Evolutionary conservation across 768 basidiomycete genomes (phyloP).

Genomic region (Artomyces pyxidatus): DNA sequence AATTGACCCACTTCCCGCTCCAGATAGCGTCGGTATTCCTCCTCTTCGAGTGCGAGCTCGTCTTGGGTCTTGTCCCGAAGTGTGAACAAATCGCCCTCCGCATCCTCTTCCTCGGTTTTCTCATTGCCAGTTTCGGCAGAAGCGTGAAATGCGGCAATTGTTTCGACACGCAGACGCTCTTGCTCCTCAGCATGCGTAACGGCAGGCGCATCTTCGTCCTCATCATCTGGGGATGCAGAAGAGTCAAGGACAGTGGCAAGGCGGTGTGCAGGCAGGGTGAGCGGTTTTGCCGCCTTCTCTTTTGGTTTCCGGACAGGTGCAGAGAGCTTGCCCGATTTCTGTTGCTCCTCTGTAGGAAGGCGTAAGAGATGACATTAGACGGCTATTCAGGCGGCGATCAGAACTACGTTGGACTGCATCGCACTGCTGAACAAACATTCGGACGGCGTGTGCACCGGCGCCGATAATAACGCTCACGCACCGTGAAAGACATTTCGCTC

Average conservation of each 20-base stretch:
- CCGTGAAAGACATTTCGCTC: conserved; percentile 73
- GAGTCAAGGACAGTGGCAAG: conserved; percentile 58
- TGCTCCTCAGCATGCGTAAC: conserved; percentile 78
- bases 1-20: conserved; percentile 78
- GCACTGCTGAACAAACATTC: too few species aligned
- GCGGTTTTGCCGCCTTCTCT: conserved; percentile 61
- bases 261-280: conserved; percentile 68
- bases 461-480: conserved; percentile 23
- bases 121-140: conserved; percentile 22
- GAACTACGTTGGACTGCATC: too few species aligned
- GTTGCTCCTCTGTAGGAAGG: conserved; percentile 50
- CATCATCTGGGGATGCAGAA: conserved; percentile 43
- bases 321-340: conserved; percentile 33
- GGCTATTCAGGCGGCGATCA: too few species aligned
- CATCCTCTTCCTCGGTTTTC: conserved; percentile 32
- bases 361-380: neutral
- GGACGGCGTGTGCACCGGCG: too few species aligned
- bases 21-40: conserved; percentile 79
- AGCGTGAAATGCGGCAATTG: conserved; percentile 73
- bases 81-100: conserved; percentile 62
- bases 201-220: conserved; percentile 29
- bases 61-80: conserved; percentile 72
- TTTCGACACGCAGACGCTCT: conserved; percentile 64
- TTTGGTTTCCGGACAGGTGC: conserved; percentile 25
- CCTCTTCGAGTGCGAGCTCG: conserved; percentile 69